These are phyloP conservation scores for Picochlorum costavermella DNA, from an alignment of 139 green algal genomes.

Conservation along the genomic window DNA sequence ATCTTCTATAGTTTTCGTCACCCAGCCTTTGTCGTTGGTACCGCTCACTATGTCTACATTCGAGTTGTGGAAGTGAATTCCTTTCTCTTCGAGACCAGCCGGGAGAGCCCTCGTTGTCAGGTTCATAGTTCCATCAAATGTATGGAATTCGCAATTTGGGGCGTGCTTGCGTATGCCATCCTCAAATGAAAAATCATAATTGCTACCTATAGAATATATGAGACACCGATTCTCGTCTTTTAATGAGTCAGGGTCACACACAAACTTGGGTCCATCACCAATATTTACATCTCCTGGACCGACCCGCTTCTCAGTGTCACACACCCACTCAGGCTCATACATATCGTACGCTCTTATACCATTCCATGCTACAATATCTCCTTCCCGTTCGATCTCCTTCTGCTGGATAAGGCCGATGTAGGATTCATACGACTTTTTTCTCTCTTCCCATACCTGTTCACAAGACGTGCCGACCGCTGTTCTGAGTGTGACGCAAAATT, in stretches of 20 bases:
- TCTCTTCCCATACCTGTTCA: conserved; percentile 1
- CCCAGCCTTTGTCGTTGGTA: no score
- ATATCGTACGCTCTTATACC: neutral
- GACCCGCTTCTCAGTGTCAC: neutral
- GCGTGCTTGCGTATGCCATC: neutral
- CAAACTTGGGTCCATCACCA: conserved; percentile 5
- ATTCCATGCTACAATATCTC: neutral
- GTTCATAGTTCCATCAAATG: neutral
- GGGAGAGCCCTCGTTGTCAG: neutral
- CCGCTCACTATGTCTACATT: neutral
- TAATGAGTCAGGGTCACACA: neutral
- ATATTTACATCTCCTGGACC: neutral
- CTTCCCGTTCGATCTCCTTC: no score
- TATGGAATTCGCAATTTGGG: neutral
- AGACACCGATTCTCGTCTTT: neutral
- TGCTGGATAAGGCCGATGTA: neutral
- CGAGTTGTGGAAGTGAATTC: neutral
- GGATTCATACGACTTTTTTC: neutral
- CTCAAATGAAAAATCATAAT: neutral
- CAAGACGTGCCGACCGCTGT: neutral
- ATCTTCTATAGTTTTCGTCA: neutral
- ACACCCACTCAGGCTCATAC: neutral
- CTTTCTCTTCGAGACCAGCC: neutral
- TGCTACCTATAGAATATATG: neutral
- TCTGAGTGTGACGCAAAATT: neutral